These are phyloP conservation scores for Aristolochia californica DNA, from an alignment of 164 flowering plant species.

Conservation along the genomic window DNA sequence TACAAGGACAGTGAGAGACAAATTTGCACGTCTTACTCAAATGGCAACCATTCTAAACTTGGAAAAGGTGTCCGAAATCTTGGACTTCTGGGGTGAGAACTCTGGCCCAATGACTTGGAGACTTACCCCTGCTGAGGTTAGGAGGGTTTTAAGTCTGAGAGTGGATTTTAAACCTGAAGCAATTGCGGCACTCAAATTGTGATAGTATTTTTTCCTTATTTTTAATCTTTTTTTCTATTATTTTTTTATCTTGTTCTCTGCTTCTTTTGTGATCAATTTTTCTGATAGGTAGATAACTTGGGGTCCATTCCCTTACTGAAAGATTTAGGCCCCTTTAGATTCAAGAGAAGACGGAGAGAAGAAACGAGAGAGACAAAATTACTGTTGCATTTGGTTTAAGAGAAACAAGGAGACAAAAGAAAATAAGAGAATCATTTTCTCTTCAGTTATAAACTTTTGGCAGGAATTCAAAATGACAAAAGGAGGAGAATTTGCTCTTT, in stretches of 20 bases:
- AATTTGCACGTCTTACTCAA: conserved; percentile 90
- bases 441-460: too few relatives aligned
- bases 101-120: conserved; percentile 99
- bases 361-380: too few relatives aligned
- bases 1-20: conserved; percentile 90
- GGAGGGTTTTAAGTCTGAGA: conserved; percentile 77
- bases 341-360: too few relatives aligned
- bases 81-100: conserved; percentile 99
- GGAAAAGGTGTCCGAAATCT: conserved; percentile 89
- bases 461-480: too few relatives aligned
- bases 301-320: too few relatives aligned
- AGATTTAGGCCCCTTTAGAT: too few relatives aligned
- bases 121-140: conserved; percentile 94
- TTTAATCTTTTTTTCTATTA: too few relatives aligned
- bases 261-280: neutral
- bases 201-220: neutral
- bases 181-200: conserved; percentile 73
- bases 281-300: too few relatives aligned
- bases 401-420: too few relatives aligned
- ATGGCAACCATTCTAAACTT: conserved; percentile 97
- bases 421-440: too few relatives aligned
- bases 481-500: too few relatives aligned
- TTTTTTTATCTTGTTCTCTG: neutral
- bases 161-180: conserved; percentile 94
- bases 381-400: too few relatives aligned